phyloP scores from a whole-genome alignment of 768 basidiomycete species.

The Lactarius evosmus region DNA sequence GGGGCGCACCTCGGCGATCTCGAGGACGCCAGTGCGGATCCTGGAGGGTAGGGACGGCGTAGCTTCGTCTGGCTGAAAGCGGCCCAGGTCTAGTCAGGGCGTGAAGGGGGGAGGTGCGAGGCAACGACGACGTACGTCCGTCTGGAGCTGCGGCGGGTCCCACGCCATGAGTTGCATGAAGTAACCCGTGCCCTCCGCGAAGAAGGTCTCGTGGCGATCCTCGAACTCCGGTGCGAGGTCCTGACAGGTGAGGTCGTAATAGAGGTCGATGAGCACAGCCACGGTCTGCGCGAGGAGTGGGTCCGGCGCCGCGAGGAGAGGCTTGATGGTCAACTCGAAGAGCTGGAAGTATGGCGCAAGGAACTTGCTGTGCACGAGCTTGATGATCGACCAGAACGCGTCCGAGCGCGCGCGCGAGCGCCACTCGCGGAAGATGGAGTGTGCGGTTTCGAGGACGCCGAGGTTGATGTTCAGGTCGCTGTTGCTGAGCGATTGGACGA shows the following conservation, averaged over 20 bases:
- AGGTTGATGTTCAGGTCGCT: slow-evolving; percentile 84
- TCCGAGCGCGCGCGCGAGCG: slow-evolving; percentile 87
- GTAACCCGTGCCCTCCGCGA: slow-evolving; percentile 62
- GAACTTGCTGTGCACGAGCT: slow-evolving; percentile 82
- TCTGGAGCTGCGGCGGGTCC: slow-evolving; percentile 65
- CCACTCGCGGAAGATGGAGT: slow-evolving; percentile 95
- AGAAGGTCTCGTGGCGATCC: slow-evolving; percentile 81
- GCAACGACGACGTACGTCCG: slow-evolving; percentile 54
- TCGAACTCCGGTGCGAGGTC: slow-evolving; percentile 95
- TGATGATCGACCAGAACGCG: slow-evolving; percentile 84
- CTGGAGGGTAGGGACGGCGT: slow-evolving; percentile 84
- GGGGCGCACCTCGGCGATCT: slow-evolving; percentile 75
- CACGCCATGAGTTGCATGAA: slow-evolving; percentile 80
- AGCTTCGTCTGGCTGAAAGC: slow-evolving; percentile 66
- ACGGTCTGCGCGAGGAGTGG: slow-evolving; percentile 66
- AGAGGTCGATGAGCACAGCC: slow-evolving; percentile 79
- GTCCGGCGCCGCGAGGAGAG: slow-evolving; percentile 45
- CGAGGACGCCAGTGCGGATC: slow-evolving; percentile 85
- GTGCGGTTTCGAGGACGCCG: slow-evolving; percentile 89
- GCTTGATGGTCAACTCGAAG: slow-evolving; percentile 61
- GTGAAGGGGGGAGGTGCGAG: slow-evolving; percentile 12
- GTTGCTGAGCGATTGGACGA: slow-evolving; percentile 75
- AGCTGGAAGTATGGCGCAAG: slow-evolving; percentile 79
- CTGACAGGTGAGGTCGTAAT: slow-evolving; percentile 91
- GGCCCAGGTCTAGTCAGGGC: slow-evolving; percentile 15